phyloP scores from a whole-genome alignment of 139 green algal species.

The Closterium sp. region DNA sequence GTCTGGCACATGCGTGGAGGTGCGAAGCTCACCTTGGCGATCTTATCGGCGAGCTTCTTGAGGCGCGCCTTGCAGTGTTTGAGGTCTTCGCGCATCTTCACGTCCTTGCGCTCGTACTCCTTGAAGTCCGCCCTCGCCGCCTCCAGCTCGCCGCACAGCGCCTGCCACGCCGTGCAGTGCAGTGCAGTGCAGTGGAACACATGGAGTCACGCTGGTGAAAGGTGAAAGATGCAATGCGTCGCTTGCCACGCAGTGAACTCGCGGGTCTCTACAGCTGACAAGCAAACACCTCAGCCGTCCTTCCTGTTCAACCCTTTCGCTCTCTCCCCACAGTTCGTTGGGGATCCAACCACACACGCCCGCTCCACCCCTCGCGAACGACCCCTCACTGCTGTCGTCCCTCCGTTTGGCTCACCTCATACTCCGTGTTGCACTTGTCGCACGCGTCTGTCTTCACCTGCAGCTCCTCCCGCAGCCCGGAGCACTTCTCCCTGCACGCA shows the following conservation, averaged over 20 bases:
- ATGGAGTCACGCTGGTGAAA: not conserved
- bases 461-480: not conserved
- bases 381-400: not conserved
- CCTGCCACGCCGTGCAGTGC: not conserved
- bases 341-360: not conserved
- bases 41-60: slow-evolving; percentile 78
- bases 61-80: slow-evolving; percentile 82
- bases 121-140: slow-evolving; percentile 69
- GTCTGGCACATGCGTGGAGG: not conserved
- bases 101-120: slow-evolving; percentile 86
- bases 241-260: not conserved
- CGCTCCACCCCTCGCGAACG: not conserved
- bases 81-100: slow-evolving; percentile 79
- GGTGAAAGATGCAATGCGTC: not conserved
- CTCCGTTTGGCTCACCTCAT: not conserved
- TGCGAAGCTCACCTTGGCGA: slow-evolving; percentile 48
- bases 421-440: not conserved
- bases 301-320: not conserved
- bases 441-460: not conserved
- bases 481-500: not conserved
- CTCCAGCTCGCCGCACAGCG: slow-evolving; percentile 31
- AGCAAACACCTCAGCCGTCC: not conserved
- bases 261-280: no score
- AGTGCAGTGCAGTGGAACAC: not conserved
- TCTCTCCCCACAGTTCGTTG: not conserved